Percentiles rank a stretch among this genome's conserved stretches.
These are phyloP conservation scores for Lipomyces yarrowii DNA, from an alignment of 1,139 yeast genomes.

Conservation along the genomic window DNA sequence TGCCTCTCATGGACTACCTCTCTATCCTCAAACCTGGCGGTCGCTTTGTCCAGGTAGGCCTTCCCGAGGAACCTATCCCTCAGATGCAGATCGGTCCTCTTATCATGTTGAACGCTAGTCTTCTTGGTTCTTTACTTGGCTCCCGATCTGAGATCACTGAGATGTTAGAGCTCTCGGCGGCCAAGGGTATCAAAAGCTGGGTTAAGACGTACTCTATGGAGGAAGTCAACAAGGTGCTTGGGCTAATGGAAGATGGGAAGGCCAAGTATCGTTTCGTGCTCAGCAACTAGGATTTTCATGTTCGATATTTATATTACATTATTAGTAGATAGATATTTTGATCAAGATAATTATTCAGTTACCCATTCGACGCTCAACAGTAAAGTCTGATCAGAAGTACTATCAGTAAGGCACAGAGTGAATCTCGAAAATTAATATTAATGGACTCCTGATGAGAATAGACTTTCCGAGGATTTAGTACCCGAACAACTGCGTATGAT, in stretches of 20 bases:
- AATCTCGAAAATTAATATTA: too few species aligned
- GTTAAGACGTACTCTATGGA: slow-evolving; percentile 56
- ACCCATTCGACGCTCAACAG: too few species aligned
- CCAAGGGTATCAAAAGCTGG: slow-evolving; percentile 50
- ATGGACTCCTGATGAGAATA: too few species aligned
- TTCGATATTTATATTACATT: too few species aligned
- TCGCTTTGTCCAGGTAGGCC: slow-evolving; percentile 18
- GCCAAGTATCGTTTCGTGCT: slow-evolving; percentile 33
- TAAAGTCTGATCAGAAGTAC: too few species aligned
- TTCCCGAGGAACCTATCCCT: slow-evolving; percentile 33
- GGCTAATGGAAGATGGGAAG: slow-evolving; percentile 31
- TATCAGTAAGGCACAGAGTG: too few species aligned
- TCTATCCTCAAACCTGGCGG: slow-evolving; percentile 29
- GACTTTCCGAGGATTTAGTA: too few species aligned
- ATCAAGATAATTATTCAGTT: too few species aligned
- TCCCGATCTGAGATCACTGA: slow-evolving; percentile 58
- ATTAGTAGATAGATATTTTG: too few species aligned
- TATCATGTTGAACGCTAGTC: slow-evolving; percentile 17
- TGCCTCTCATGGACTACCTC: slow-evolving; percentile 44
- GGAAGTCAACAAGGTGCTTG: slow-evolving; percentile 28
- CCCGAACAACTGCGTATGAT: too few species aligned
- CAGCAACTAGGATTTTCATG: slow-evolving; percentile 11
- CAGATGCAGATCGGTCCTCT: slow-evolving; percentile 27
- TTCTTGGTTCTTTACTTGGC: slow-evolving; percentile 44
- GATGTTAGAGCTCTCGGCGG: slow-evolving; percentile 57